Base-by-base conservation (phyloP, 225 moss, liverwort and hornwort genomes). In the Polytrichum commune region DNA sequence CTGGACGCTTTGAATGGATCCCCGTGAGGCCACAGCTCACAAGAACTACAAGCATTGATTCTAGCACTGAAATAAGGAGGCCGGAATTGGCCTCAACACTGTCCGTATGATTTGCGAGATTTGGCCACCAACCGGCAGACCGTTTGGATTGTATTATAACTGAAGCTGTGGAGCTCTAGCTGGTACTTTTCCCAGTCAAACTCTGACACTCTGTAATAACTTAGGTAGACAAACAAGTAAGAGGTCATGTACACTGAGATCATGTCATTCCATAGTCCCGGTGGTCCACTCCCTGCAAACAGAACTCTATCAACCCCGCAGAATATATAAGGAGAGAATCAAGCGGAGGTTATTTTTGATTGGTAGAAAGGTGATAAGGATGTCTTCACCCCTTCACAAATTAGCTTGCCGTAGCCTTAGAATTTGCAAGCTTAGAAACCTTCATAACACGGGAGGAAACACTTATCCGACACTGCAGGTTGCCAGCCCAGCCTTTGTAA, bases 1-100 rank as follows among this genome's bases (percentile, higher is more conserved):
- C 79, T 54, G 83, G 83, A 65, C 83, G 83, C 3, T 83, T 73
- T 58, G 79, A 83, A 24, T 83, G 83, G 83, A 69, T 63, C 10
- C 62, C 75, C 32, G 60, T 76, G 62, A 58, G 58, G 58, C 58
- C 58, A 23, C 58, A 58, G 58, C 70, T 73, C 65, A 35, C 72
- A 46, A 76, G 74, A 68, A 66, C 74, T 53, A 33, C 68, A 46
- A 81, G 81, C 63, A 54, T 67, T 29, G 77, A 74, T 67, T 79
- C 79, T 63, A 73, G 62, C 73, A 66, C 73, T 62, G 75, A 72
- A 56, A 58, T 55, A 65, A 70, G 70, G 67, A 69, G 66, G 61
- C 69, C 69, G 60, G 75, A 79, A n/a, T 58, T 75, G 60, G 63
- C 53, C 29, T 66, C 73, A 30, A 79, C 70, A 62, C 65, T 79